These are phyloP conservation scores for Pseudonitzschia multiseries DNA, from an alignment of 108 stramenopile species.

Conservation along the genomic window DNA sequence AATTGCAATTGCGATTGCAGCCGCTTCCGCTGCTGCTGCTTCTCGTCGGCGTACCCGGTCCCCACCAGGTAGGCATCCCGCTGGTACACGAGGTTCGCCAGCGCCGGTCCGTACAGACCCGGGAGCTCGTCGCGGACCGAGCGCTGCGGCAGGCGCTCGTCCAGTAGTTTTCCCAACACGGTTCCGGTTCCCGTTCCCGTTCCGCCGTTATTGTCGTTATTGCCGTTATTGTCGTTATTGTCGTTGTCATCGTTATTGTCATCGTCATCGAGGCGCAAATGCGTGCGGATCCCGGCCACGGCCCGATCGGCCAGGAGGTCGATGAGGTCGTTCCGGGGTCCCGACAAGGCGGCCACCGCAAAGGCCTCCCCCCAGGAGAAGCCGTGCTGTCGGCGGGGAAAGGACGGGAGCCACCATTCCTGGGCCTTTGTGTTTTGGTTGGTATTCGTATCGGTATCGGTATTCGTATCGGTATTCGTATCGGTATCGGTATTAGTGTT, in stretches of 20 bases:
- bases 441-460: no score
- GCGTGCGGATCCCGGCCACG: neutral
- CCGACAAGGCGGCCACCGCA: no score
- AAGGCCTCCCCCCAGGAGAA: neutral
- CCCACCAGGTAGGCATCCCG: conserved; percentile 51
- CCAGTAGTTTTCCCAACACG: neutral
- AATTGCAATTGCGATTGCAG: neutral
- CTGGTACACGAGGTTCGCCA: conserved; percentile 30
- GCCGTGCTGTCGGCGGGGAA: conserved; percentile 1
- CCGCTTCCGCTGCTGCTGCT: neutral
- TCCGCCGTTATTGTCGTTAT: no score
- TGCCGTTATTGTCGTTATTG: no score
- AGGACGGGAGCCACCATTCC: conserved; percentile 1
- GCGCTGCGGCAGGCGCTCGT: conserved; percentile 16
- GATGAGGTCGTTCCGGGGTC: neutral
- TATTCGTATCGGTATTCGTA: no score
- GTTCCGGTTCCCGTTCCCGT: no score
- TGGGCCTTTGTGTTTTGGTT: conserved; percentile 1
- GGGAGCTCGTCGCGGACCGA: conserved; percentile 23
- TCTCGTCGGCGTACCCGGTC: conserved; percentile 23
- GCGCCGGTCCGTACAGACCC: conserved; percentile 25
- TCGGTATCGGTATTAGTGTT: no score
- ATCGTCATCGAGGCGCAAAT: neutral
- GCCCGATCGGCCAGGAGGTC: neutral
- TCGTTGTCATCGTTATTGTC: no score